Percentiles rank a stretch among this genome's conserved stretches.
These are phyloP conservation scores for Rhododendron simsii DNA, from an alignment of 148 eudicot genomes.

Conservation along the genomic window DNA sequence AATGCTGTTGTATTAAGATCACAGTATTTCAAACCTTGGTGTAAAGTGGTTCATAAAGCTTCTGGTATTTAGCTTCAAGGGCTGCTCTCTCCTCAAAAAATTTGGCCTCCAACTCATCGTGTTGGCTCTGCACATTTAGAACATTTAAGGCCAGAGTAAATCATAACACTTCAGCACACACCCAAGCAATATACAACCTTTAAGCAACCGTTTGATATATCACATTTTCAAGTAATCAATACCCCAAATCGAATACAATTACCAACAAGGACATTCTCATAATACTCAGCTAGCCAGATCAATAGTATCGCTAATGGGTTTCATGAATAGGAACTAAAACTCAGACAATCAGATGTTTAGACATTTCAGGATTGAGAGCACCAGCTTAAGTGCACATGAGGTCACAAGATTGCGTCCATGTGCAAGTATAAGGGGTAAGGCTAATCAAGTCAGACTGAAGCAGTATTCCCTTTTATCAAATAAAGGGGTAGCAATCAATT, in stretches of 20 bases:
- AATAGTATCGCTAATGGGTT: background rate
- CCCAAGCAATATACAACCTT: background rate
- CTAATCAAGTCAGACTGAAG: background rate
- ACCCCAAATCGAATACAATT: background rate
- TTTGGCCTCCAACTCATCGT: slow-evolving; percentile 81
- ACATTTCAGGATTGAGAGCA: background rate
- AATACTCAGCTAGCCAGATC: background rate
- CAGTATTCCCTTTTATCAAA: background rate
- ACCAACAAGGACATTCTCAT: background rate
- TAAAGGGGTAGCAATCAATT: background rate
- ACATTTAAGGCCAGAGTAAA: background rate
- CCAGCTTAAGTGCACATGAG: background rate
- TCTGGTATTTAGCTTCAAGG: slow-evolving; percentile 90
- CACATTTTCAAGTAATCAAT: background rate
- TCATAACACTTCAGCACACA: background rate
- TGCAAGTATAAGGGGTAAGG: background rate
- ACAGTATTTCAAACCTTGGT: slow-evolving; percentile 37
- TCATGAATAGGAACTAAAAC: background rate
- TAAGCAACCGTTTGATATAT: background rate
- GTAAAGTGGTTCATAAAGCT: slow-evolving; percentile 78
- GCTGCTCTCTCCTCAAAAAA: slow-evolving; percentile 88
- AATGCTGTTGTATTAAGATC: too few relatives aligned
- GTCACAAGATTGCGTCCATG: background rate
- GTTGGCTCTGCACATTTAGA: slow-evolving; percentile 53
- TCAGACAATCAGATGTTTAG: background rate